Percentiles rank a stretch among this genome's conserved stretches.
phyloP scores from a whole-genome alignment of 768 basidiomycete genomes.

The Boletales sp. region DNA sequence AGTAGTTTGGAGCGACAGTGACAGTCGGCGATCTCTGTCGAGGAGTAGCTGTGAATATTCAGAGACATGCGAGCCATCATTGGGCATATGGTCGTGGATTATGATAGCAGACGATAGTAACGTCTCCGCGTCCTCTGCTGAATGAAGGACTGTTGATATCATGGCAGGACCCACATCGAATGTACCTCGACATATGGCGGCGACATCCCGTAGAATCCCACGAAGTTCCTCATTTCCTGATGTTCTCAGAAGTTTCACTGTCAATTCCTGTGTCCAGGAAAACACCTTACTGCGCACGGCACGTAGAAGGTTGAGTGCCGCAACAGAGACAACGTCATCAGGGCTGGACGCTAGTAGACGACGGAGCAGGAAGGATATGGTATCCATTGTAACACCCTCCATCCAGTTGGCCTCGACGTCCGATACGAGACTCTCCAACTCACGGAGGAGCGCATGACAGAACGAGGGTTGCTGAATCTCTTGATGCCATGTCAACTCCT shows the following conservation, averaged over 20 bases:
- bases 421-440: slow-evolving; percentile 30
- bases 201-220: slow-evolving; percentile 13
- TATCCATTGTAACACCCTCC: slow-evolving; percentile 28
- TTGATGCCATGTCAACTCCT: slow-evolving; percentile 36
- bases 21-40: slow-evolving; percentile 32
- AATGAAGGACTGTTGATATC: slow-evolving; percentile 15
- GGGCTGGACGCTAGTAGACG: slow-evolving; percentile 33
- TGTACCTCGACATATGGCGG: slow-evolving; percentile 23
- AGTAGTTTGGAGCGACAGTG: slow-evolving; percentile 24
- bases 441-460: slow-evolving; percentile 29
- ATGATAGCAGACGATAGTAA: slow-evolving; percentile 32
- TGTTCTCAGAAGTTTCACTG: slow-evolving; percentile 12
- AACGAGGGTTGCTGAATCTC: slow-evolving; percentile 34
- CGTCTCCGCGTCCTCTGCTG: slow-evolving; percentile 23
- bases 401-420: slow-evolving; percentile 41
- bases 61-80: not conserved
- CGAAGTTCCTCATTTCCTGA: slow-evolving; percentile 1
- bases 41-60: slow-evolving; percentile 21
- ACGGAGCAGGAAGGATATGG: slow-evolving; percentile 28
- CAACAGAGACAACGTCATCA: slow-evolving; percentile 10
- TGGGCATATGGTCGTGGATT: slow-evolving; percentile 30
- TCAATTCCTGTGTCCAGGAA: slow-evolving; percentile 35
- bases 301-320: slow-evolving; percentile 24
- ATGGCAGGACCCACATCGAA: slow-evolving; percentile 21
- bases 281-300: slow-evolving; percentile 28